Conservation (phyloP, 805 yeast species). For the Candida odintsovae region DNA sequence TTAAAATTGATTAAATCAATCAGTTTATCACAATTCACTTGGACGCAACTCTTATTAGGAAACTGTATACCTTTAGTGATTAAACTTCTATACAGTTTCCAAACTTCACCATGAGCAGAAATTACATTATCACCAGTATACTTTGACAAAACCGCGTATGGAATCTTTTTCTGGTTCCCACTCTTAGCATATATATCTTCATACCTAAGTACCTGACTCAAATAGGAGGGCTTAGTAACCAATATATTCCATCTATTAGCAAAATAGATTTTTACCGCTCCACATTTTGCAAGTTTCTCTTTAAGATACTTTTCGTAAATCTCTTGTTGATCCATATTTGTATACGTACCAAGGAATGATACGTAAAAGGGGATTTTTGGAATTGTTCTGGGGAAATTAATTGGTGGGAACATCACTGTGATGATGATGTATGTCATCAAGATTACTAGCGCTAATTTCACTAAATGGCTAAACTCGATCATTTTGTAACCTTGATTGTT, state of each 20-base stretch:
- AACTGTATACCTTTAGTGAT: slow-evolving; percentile 45
- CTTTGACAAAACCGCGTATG: slow-evolving; percentile 44
- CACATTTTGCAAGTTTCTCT: slow-evolving; percentile 41
- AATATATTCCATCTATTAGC: slow-evolving; percentile 59
- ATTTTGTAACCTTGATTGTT: too few relatives aligned
- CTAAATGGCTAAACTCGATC: background rate
- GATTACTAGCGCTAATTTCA: background rate
- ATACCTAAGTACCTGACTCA: slow-evolving; percentile 41
- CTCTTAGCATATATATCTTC: slow-evolving; percentile 50
- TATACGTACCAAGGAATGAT: slow-evolving; percentile 39
- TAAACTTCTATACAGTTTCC: slow-evolving; percentile 43
- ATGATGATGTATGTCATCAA: slow-evolving; percentile 3
- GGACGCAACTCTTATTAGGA: slow-evolving; percentile 36
- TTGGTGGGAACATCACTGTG: slow-evolving; percentile 36
- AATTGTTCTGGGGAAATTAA: slow-evolving; percentile 43
- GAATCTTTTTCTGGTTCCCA: slow-evolving; percentile 55
- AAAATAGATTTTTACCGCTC: slow-evolving; percentile 55
- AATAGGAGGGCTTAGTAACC: slow-evolving; percentile 41
- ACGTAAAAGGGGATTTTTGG: slow-evolving; percentile 62
- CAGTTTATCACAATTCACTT: slow-evolving; percentile 32
- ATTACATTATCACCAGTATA: slow-evolving; percentile 59
- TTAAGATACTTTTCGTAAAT: slow-evolving; percentile 38
- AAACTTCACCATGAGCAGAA: slow-evolving; percentile 48
- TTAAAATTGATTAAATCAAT: slow-evolving; percentile 22
- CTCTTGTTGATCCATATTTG: slow-evolving; percentile 42